Conservation (phyloP, 2,329 filamentous ascomycete species). For the Albifimbria verrucaria region DNA sequence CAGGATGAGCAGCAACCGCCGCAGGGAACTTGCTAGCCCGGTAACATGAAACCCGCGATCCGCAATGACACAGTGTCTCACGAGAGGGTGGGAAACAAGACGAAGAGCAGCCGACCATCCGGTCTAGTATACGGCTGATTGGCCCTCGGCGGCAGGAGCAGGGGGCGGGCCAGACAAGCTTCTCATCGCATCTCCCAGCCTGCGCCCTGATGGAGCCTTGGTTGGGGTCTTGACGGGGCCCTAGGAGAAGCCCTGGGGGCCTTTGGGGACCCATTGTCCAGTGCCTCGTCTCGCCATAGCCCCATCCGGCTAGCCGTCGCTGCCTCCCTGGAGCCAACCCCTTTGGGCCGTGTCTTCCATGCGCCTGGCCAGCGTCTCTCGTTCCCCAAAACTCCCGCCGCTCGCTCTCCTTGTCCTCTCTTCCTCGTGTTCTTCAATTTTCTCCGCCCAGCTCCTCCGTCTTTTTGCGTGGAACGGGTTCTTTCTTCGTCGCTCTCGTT, state of each 20-base stretch:
- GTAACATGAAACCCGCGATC: neutral
- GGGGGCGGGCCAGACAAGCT: neutral
- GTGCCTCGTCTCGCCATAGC: too few relatives aligned
- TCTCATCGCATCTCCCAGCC: neutral
- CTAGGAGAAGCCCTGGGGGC: too few relatives aligned
- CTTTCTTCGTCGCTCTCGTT: conserved; percentile 16
- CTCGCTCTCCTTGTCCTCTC: neutral
- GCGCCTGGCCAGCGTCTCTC: neutral
- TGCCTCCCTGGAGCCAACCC: neutral
- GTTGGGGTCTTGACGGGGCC: too few relatives aligned
- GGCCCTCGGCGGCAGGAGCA: neutral
- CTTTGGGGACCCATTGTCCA: neutral
- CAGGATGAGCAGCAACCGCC: neutral
- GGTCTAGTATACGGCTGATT: too few relatives aligned
- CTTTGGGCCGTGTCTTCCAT: neutral
- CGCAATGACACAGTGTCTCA: neutral
- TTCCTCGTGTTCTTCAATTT: neutral
- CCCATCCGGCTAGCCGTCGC: too few relatives aligned
- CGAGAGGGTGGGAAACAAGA: too few relatives aligned
- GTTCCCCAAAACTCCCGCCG: neutral
- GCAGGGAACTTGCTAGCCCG: neutral
- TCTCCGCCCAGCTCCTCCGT: conserved; percentile 8
- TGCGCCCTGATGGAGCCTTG: neutral
- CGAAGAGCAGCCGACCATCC: too few relatives aligned
- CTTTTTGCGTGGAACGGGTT: conserved; percentile 12